A percentile compares a stretch with the other conserved stretches of the same genome.
Conservation (phyloP, 768 basidiomycete genomes). For the Suillus lakei region DNA sequence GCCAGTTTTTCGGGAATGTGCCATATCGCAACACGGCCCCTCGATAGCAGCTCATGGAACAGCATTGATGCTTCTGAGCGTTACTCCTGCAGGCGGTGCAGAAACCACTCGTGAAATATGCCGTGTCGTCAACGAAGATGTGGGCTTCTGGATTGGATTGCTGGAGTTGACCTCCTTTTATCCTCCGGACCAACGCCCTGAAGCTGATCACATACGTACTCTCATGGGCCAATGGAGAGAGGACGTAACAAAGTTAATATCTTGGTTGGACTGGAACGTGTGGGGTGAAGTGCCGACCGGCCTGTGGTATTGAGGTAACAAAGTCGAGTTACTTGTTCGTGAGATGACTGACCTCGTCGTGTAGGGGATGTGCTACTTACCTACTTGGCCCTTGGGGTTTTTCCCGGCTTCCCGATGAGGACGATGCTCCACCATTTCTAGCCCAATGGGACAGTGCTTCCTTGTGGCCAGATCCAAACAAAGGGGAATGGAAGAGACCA, state of each 20-base stretch:
- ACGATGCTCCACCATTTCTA: not conserved
- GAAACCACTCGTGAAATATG: constrained; percentile 24
- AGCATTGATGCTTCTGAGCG: constrained; percentile 15
- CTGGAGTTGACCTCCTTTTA: constrained; percentile 9
- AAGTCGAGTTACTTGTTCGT: not conserved
- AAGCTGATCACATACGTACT: constrained; percentile 1
- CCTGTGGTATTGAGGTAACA: constrained; percentile 16
- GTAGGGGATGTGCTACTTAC: constrained; percentile 32
- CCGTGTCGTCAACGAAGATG: constrained; percentile 20
- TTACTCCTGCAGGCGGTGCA: constrained; percentile 16
- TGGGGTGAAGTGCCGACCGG: constrained; percentile 26
- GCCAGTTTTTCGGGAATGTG: constrained; percentile 16
- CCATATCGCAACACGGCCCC: constrained; percentile 13
- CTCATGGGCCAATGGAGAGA: constrained; percentile 16
- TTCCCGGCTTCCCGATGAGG: no score
- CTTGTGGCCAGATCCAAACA: not conserved
- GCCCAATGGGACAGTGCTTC: not conserved
- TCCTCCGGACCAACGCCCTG: not conserved
- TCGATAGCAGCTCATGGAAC: constrained; percentile 2
- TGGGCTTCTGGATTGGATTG: constrained; percentile 21
- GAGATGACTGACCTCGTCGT: not conserved
- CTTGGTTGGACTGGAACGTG: constrained; percentile 26
- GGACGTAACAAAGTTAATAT: constrained; percentile 17
- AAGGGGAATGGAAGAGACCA: constrained; percentile 29
- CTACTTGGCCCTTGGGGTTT: constrained; percentile 28